phyloP scores from a whole-genome alignment of 805 yeast genomes.

The Blastobotrys americana region DNA sequence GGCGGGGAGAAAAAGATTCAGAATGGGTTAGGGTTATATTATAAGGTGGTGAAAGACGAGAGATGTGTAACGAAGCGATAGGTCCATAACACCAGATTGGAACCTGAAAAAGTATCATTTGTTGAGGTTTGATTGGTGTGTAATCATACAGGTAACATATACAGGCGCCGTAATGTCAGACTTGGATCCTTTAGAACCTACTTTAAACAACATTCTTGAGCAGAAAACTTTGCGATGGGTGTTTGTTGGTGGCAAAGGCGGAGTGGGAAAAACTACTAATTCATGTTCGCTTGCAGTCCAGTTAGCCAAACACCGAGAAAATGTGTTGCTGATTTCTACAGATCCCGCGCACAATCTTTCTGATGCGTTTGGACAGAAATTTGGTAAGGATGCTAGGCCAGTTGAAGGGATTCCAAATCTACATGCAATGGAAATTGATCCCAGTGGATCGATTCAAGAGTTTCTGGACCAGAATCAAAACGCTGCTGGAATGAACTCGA shows the following conservation, averaged over 20 bases:
- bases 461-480: constrained; percentile 44
- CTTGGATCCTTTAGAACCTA: constrained; percentile 31
- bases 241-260: constrained; percentile 99
- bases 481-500: constrained; percentile 52
- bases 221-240: constrained; percentile 75
- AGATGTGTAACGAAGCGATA: too few species aligned
- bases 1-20: too few species aligned
- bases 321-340: constrained; percentile 84
- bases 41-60: too few species aligned
- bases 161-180: constrained; percentile 10
- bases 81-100: too few species aligned
- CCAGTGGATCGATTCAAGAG: constrained; percentile 87
- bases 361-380: constrained; percentile 97
- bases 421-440: constrained; percentile 98
- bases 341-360: constrained; percentile 98
- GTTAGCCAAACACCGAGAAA: constrained; percentile 76
- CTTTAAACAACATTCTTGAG: constrained; percentile 36
- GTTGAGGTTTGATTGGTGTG: neutral
- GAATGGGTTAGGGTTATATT: too few species aligned
- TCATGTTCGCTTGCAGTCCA: constrained; percentile 94
- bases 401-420: constrained; percentile 85
- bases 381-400: constrained; percentile 91
- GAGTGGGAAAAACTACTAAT: constrained; percentile 98
- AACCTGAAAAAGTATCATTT: too few species aligned
- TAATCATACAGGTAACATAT: neutral